A percentile compares a stretch with the other conserved stretches of the same genome.
Conservation (phyloP, 2,329 filamentous ascomycete species). For the Blastomyces emzantsi region DNA sequence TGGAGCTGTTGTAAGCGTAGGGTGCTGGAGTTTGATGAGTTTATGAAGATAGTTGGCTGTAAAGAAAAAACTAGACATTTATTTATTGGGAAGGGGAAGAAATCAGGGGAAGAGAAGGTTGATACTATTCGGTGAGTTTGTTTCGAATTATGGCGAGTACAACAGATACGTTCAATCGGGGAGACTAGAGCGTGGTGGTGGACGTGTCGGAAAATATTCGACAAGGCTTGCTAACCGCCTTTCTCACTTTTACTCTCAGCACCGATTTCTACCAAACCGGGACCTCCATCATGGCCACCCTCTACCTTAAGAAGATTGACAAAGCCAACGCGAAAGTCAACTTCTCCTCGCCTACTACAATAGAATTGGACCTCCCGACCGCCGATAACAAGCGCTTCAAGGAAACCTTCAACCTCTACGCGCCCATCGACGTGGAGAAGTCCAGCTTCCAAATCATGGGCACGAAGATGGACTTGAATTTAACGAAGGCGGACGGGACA, state of each 20-base stretch:
- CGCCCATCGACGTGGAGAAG: constrained; percentile 62
- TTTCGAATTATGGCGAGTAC: not conserved
- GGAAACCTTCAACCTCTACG: constrained; percentile 65
- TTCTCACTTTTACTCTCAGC: constrained; percentile 32
- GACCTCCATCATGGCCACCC: constrained; percentile 72
- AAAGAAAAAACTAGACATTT: constrained; percentile 71
- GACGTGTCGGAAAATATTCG: not conserved
- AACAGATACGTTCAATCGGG: constrained; percentile 6
- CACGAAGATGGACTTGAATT: constrained; percentile 75
- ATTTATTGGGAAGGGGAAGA: constrained; percentile 68
- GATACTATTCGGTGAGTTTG: constrained; percentile 61
- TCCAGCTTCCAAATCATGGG: constrained; percentile 74
- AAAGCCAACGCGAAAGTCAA: constrained; percentile 65
- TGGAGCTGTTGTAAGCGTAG: constrained; percentile 95
- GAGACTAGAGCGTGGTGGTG: not conserved
- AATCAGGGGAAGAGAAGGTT: constrained; percentile 61
- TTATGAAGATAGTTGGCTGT: constrained; percentile 92
- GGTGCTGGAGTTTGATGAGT: constrained; percentile 95
- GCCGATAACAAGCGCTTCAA: constrained; percentile 76
- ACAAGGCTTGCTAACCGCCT: not conserved
- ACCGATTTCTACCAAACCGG: constrained; percentile 94
- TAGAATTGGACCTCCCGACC: constrained; percentile 78
- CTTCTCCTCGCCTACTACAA: constrained; percentile 51
- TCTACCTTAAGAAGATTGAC: constrained; percentile 96
- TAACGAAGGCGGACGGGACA: constrained; percentile 62